phyloP scores from a whole-genome alignment of 176 grass and related monocot genomes.

The Eleusine coracana region DNA sequence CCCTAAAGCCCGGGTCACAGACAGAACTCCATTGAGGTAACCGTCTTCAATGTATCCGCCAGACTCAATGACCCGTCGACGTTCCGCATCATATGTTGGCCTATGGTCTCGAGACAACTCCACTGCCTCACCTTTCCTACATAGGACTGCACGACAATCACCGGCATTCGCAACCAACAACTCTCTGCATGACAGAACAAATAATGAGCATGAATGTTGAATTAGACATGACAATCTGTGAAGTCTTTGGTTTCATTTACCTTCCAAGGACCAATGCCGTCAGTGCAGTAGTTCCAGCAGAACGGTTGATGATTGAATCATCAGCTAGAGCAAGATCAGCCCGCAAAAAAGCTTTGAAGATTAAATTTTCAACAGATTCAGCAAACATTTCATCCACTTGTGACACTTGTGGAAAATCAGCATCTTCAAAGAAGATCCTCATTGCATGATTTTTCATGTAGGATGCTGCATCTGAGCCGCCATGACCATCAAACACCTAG shows the following conservation, averaged over 20 bases:
- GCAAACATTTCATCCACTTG: conserved; percentile 54
- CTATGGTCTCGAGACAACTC: conserved; percentile 85
- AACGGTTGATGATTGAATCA: conserved; percentile 62
- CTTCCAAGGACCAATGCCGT: conserved; percentile 76
- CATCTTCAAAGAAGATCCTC: conserved; percentile 73
- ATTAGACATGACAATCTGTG: not conserved
- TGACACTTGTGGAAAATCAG: conserved; percentile 57
- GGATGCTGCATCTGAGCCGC: conserved; percentile 77
- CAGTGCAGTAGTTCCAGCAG: conserved; percentile 84
- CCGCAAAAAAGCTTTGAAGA: conserved; percentile 61
- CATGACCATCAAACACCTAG: conserved; percentile 96
- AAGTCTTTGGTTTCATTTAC: conserved; percentile 34
- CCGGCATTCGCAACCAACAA: conserved; percentile 86
- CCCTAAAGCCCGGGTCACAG: conserved; percentile 75
- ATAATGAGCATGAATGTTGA: not conserved
- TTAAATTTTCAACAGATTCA: conserved; percentile 55
- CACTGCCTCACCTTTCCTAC: conserved; percentile 66
- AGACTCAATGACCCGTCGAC: conserved; percentile 44
- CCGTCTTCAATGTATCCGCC: conserved; percentile 87
- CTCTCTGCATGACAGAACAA: conserved; percentile 47
- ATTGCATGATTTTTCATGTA: conserved; percentile 84
- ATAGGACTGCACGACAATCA: conserved; percentile 89
- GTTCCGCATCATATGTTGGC: conserved; percentile 59
- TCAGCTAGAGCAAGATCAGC: conserved; percentile 72
- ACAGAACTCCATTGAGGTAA: conserved; percentile 82